Base-by-base conservation (phyloP, 2,329 filamentous ascomycete genomes). In the Beauveria caledonica region DNA sequence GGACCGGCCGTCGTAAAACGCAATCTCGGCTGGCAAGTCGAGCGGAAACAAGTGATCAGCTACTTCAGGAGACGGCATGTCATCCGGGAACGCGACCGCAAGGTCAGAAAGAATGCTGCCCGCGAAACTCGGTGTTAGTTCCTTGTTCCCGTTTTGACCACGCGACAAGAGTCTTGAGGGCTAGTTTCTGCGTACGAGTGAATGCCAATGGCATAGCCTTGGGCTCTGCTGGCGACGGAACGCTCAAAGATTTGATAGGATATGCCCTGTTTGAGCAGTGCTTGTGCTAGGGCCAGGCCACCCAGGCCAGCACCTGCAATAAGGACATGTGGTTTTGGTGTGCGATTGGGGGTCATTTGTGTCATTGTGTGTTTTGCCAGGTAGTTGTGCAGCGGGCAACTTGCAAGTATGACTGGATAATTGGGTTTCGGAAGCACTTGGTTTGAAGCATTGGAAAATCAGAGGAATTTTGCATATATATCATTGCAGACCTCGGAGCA, bases 241-340 rank as follows among this genome's bases (percentile, higher is more conserved):
- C 72, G 71, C 54, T 78, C 75, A 58, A 74, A 76, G 53, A 78
- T 67, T 44, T 67, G 65, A 54, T 72, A 76, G 0, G 69, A 65
- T 3, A 77, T 63, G 17, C 63, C 65, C 17, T 67, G 64, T 36
- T 68, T 71, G 54, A 70, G 69, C 10, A 78, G 68, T 46, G 69
- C 65, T 62, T 78, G 76, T 10, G 74, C 76, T 15, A 78, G 66
- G 8, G 72, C 70, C 10, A 78, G 68, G 15, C 77, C 76, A 51
- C 72, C 73, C 46, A 78, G 70, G 44, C 75, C 76, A 19, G 72
- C 76, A 5, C 75, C 75, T 45, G 76, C 66, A 61, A 78, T 77
- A 49, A 78, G 62, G 42, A 78, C 66, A 29, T 67, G 66, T 13
- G 53, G 60, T 11, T 10, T 48, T 11, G 40, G 23, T 5, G 7